Evolutionary conservation across 352 stramenopile species (phyloP).

Genomic region (Pythium aphanidermatum): DNA sequence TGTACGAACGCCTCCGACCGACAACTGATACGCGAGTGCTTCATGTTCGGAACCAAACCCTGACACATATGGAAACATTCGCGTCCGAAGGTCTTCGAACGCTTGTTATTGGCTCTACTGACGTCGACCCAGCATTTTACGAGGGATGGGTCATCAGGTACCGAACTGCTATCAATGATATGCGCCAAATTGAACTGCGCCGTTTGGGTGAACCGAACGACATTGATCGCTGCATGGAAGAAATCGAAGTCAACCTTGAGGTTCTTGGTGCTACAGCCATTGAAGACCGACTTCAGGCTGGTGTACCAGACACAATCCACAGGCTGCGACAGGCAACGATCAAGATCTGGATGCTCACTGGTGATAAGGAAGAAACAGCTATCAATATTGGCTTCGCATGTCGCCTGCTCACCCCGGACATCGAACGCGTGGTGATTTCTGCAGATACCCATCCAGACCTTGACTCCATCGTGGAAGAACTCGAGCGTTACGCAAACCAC

Average conservation of each 20-base stretch:
- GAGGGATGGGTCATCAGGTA: conserved; percentile 62
- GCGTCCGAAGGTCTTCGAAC: conserved; percentile 86
- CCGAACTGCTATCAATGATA: conserved; percentile 76
- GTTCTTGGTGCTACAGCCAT: conserved; percentile 92
- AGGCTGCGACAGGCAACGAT: conserved; percentile 90
- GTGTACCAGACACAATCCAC: conserved; percentile 90
- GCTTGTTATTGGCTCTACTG: conserved; percentile 73
- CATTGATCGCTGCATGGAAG: conserved; percentile 78
- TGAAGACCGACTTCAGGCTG: conserved; percentile 90
- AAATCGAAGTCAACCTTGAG: conserved; percentile 83
- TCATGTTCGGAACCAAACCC: conserved; percentile 53
- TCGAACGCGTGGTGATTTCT: conserved; percentile 85
- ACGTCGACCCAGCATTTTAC: conserved; percentile 56
- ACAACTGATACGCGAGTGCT: conserved; percentile 41
- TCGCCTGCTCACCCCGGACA: conserved; percentile 87
- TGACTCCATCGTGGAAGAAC: conserved; percentile 45
- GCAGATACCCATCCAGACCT: conserved; percentile 71
- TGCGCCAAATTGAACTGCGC: conserved; percentile 80
- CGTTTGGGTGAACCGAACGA: conserved; percentile 65
- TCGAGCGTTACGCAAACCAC: conserved; percentile 43
- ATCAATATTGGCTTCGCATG: conserved; percentile 96
- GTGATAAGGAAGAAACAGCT: conserved; percentile 93
- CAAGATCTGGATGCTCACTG: conserved; percentile 95
- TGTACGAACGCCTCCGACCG: conserved; percentile 71
- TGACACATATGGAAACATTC: conserved; percentile 87